A percentile compares a stretch with the other conserved stretches of the same genome.
phyloP scores from a whole-genome alignment of 257 asterid species.

The Apocynum venetum region DNA sequence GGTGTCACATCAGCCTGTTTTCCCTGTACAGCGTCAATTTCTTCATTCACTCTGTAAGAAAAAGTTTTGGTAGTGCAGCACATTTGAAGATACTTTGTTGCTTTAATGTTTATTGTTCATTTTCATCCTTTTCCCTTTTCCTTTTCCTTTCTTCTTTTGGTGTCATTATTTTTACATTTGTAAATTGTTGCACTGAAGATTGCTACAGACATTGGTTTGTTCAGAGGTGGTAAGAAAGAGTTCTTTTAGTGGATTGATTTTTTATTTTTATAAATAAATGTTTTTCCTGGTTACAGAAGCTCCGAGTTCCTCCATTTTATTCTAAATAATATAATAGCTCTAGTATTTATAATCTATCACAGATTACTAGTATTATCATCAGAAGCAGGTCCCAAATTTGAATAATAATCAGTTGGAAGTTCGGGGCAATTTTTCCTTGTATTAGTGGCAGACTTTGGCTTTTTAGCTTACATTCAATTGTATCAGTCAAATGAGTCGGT shows the following conservation, averaged over 20 bases:
- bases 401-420: too few species aligned
- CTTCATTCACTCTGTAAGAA: conserved; percentile 76
- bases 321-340: too few species aligned
- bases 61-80: conserved; percentile 90
- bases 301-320: too few species aligned
- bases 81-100: conserved; percentile 32
- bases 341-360: too few species aligned
- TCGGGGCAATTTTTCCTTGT: too few species aligned
- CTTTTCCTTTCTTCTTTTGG: conserved; percentile 7
- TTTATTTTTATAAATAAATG: conserved; percentile 23
- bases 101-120: conserved; percentile 23
- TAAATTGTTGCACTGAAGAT: conserved; percentile 45
- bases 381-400: too few species aligned
- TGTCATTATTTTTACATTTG: conserved; percentile 36
- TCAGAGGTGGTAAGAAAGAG: conserved; percentile 29
- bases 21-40: conserved; percentile 69
- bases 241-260: conserved; percentile 28
- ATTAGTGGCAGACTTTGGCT: too few species aligned
- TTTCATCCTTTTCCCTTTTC: conserved; percentile 29
- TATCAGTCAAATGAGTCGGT: too few species aligned
- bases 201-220: conserved; percentile 33
- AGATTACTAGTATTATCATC: too few species aligned
- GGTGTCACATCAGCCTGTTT: conserved; percentile 30
- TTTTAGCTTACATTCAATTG: too few species aligned
- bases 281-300: conserved; percentile 8